phyloP scores from a whole-genome alignment of 176 grass and related monocot species.

The Phoenix dactylifera region DNA sequence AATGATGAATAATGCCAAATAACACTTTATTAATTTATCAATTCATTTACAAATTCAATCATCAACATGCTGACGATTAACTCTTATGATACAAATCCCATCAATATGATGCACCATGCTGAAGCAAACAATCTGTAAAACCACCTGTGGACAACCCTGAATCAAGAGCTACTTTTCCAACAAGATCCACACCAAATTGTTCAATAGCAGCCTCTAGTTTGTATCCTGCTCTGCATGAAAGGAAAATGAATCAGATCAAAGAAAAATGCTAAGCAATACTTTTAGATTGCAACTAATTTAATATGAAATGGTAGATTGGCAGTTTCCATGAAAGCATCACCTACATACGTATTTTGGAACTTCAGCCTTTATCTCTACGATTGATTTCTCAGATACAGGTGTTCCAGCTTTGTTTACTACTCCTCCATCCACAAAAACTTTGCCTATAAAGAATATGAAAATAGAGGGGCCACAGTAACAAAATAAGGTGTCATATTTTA shows the following conservation, averaged over 20 bases:
- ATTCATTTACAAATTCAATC: too few relatives aligned
- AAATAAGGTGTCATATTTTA: neutral
- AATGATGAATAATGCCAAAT: too few relatives aligned
- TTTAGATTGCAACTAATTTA: too few relatives aligned
- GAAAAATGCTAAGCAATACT: neutral
- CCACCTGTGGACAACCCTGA: constrained; percentile 91
- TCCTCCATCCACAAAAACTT: constrained; percentile 85
- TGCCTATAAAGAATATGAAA: constrained; percentile 42
- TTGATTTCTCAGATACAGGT: constrained; percentile 76
- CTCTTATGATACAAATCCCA: too few relatives aligned
- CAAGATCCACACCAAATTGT: constrained; percentile 62
- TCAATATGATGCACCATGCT: constrained; percentile 54
- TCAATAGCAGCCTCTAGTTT: constrained; percentile 96
- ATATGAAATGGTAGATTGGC: neutral
- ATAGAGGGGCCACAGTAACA: neutral
- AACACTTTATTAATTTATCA: too few relatives aligned
- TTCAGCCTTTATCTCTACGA: constrained; percentile 89
- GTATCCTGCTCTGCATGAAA: constrained; percentile 74
- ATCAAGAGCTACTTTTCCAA: constrained; percentile 88
- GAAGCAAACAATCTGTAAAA: constrained; percentile 94
- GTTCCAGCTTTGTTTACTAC: constrained; percentile 84
- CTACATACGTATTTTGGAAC: constrained; percentile 99
- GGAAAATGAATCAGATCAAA: constrained; percentile 1
- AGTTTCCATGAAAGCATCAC: constrained; percentile 59
- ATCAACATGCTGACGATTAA: too few relatives aligned